Evolutionary conservation across 805 yeast species (phyloP), one percentile per base, ranked within the genome.

Genomic region (Kuraishia borneana): DNA sequence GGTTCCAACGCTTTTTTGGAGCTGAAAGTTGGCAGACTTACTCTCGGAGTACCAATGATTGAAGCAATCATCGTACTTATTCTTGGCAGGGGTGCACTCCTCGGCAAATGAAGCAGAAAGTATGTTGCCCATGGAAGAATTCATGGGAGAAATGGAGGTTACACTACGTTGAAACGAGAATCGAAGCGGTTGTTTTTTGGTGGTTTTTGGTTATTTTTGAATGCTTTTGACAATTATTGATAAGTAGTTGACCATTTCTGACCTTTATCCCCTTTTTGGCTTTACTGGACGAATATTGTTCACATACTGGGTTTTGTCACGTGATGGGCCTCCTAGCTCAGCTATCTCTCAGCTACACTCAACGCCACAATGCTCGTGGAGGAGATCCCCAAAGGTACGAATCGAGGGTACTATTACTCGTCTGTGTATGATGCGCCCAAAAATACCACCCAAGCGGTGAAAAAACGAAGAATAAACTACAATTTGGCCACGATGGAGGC

Each of bases 51-150:
- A 92, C 98, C 98, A 88, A 43, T 71, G 70, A 58, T 87, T 88
- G 62, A 92, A 92, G 56, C 98, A 92, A 48, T 77, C 81, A 52
- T 92, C 97, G 51, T 92, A 92, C 48, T 76, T 73, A 46, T 75
- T 74, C 58, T 92, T 92, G 38, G 80, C 71, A 23, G 75, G 82
- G 17, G 94, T 84, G 58, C 98, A 92, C 60, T 92, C 97, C 18
- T 96, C 96, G 25, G 98, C 97, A 65, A 92, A 83, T 40, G 95
- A 85, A 5, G 94, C 68, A 13, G 88, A 79, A 82, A 82, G 72
- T 35, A 64, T 54, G 56, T 76, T 76, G 33, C 87, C 87, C 85
- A 79, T 78, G 13, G 7, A 22, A 5, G 37, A 22, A 19, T 18
- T n/a, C 32, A 14, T 14, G n/a, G 10, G 22, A 18, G 23, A 10